Evolutionary conservation across 78 protist genomes (phyloP), one percentile per base, ranked within the genome.

Genomic region (Creolimax fragrantissima): DNA sequence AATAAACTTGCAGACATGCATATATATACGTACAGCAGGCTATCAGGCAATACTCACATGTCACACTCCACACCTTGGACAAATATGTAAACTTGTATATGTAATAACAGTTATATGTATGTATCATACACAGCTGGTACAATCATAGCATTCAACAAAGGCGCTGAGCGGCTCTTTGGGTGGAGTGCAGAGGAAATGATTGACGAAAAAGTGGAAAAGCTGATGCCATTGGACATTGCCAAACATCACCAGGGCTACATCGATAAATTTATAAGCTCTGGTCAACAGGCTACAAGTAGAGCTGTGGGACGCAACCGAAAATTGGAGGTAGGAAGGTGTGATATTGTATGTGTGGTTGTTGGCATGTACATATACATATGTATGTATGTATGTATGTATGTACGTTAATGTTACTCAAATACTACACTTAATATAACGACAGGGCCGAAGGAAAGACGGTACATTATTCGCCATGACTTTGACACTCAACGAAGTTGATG

Each of bases 401-500:
- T 17, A 83, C 5, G 37, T 41, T 4, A 35, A 83, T 11, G 37
- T 41, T 47, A 24, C 7, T 83, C 86, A 83, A 5, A 5, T 11
- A 83, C 86, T 41, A 5, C 11, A n/a, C 11, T 39, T 41, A 5
- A 4, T 11, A 35, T 11, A 4, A 11, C 5, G 35, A 4, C 86
- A 83, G 11, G 86, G 86, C 4, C 86, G 86, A 41, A 35, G 86
- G 42, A 83, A 83, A 11, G 86, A 83, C 86, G 86, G 86, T 41
- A 83, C 86, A 5, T 4, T n/a, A 24, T 83, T 83, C 5, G 5
- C 42, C 86, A 83, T 83, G 86, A 83, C 86, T 11, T 41, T 83
- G 4, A n/a, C 86, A n/a, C 86, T 83, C 39, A 83, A 11, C 11
- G 86, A 83, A 41, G 86, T 83, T 11, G 86, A 5, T 5, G 86